A percentile compares a stretch with the other conserved stretches of the same genome.
phyloP scores from a whole-genome alignment of 225 moss, liverwort and hornwort genomes.

The Anthoceros angustus region DNA sequence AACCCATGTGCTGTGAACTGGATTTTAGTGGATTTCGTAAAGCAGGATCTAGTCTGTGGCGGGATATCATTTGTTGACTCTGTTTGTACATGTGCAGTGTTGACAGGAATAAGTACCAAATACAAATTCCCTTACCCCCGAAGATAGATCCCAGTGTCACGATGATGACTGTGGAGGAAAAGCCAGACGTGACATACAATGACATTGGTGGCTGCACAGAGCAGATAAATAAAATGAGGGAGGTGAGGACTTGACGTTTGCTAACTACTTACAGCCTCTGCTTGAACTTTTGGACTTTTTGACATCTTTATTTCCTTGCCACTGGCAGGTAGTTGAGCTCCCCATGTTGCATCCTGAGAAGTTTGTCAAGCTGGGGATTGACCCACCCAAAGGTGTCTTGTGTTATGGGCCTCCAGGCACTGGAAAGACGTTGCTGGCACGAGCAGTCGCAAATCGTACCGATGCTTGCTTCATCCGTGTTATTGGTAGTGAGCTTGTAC shows the following conservation, averaged over 20 bases:
- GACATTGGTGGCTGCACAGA: slow-evolving; percentile 95
- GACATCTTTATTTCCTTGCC: neutral
- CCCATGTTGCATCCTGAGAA: slow-evolving; percentile 98
- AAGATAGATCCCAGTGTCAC: slow-evolving; percentile 93
- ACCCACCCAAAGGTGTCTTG: slow-evolving; percentile 91
- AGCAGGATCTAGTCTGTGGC: too few species aligned
- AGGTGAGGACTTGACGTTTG: slow-evolving; percentile 27
- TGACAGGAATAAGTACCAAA: slow-evolving; percentile 88
- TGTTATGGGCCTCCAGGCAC: slow-evolving; percentile 97
- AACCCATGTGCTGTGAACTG: too few species aligned
- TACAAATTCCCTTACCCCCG: slow-evolving; percentile 76
- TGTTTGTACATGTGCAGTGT: slow-evolving; percentile 30
- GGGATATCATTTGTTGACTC: too few species aligned
- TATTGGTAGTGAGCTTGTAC: slow-evolving; percentile 90
- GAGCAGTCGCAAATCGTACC: slow-evolving; percentile 93
- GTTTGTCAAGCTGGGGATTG: slow-evolving; percentile 91
- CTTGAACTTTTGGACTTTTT: neutral
- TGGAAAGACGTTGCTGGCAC: slow-evolving; percentile 86
- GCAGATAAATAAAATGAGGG: slow-evolving; percentile 97
- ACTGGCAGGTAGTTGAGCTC: slow-evolving; percentile 69
- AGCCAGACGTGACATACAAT: slow-evolving; percentile 95
- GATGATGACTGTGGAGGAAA: slow-evolving; percentile 99
- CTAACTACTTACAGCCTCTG: neutral
- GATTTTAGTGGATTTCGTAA: too few species aligned
- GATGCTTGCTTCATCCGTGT: slow-evolving; percentile 98